Evolutionary conservation across 2,329 filamentous ascomycete genomes (phyloP).

Genomic region (Stachybotrys chlorohalonatus): DNA sequence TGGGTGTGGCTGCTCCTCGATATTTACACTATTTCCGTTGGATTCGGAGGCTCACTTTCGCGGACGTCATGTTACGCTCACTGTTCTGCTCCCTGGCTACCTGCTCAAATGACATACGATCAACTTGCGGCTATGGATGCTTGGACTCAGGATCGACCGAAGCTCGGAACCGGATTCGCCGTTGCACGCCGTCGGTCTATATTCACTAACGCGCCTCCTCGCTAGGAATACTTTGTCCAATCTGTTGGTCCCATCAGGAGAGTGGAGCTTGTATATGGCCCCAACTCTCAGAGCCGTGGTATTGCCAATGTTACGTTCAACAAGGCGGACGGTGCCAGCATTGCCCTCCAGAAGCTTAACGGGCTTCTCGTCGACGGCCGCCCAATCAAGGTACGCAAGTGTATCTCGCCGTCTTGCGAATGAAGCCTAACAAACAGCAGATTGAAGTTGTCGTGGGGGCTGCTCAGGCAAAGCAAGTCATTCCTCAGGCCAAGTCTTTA

Average conservation of each 20-base stretch:
- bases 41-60: not conserved
- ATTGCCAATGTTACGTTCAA: constrained; percentile 83
- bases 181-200: constrained; percentile 19
- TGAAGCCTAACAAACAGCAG: constrained; percentile 33
- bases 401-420: not conserved
- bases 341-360: constrained; percentile 77
- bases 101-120: not conserved
- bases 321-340: constrained; percentile 71
- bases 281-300: constrained; percentile 83
- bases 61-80: constrained; percentile 7
- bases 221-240: constrained; percentile 92
- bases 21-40: not conserved
- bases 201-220: constrained; percentile 57
- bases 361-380: constrained; percentile 82
- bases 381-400: constrained; percentile 68
- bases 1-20: not conserved
- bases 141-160: constrained; percentile 14
- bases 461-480: constrained; percentile 57
- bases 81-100: constrained; percentile 20
- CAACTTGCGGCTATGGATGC: not conserved
- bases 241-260: constrained; percentile 85
- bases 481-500: constrained; percentile 59
- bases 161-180: constrained; percentile 20
- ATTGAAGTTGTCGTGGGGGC: constrained; percentile 88
- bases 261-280: constrained; percentile 86